Conservation (phyloP, 352 stramenopile species). For the Phytopythium litorale region DNA sequence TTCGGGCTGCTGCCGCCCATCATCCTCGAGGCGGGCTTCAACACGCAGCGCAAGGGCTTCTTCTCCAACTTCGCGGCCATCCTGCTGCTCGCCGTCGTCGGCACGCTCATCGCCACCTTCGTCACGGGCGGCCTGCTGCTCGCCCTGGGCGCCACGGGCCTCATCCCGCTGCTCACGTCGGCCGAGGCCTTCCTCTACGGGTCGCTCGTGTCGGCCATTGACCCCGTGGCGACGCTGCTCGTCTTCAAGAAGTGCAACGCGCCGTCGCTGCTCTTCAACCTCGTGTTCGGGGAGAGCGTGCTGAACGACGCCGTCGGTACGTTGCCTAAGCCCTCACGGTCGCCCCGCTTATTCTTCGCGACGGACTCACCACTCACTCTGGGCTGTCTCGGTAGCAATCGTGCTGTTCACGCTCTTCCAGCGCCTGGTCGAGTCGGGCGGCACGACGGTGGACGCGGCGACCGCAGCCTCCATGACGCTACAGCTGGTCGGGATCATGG, state of each 20-base stretch:
- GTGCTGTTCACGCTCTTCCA: conserved; percentile 76
- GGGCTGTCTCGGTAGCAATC: conserved; percentile 32
- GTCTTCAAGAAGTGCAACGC: conserved; percentile 86
- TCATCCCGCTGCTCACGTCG: conserved; percentile 66
- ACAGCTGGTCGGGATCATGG: conserved; percentile 40
- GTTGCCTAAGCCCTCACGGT: background rate
- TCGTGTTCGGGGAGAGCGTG: conserved; percentile 92
- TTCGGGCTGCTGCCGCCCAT: conserved; percentile 57
- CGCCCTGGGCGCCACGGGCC: conserved; percentile 30
- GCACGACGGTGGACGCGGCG: conserved; percentile 32
- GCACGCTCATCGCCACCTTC: conserved; percentile 47
- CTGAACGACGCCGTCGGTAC: conserved; percentile 86
- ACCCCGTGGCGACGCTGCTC: conserved; percentile 89
- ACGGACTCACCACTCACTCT: background rate
- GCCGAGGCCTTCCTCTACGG: conserved; percentile 89
- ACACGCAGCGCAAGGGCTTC: conserved; percentile 58
- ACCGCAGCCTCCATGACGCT: conserved; percentile 34
- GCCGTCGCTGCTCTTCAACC: conserved; percentile 86
- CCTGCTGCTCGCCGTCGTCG: conserved; percentile 37
- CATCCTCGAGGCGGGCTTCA: conserved; percentile 64
- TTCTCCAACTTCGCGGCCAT: conserved; percentile 50
- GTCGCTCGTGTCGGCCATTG: conserved; percentile 89
- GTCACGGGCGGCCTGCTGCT: conserved; percentile 44
- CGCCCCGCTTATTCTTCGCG: background rate
- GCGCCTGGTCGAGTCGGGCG: conserved; percentile 48